Percentiles rank a stretch among this genome's conserved stretches.
Evolutionary conservation across 352 stramenopile genomes (phyloP).

Genomic region (Globisporangium apiculatum): DNA sequence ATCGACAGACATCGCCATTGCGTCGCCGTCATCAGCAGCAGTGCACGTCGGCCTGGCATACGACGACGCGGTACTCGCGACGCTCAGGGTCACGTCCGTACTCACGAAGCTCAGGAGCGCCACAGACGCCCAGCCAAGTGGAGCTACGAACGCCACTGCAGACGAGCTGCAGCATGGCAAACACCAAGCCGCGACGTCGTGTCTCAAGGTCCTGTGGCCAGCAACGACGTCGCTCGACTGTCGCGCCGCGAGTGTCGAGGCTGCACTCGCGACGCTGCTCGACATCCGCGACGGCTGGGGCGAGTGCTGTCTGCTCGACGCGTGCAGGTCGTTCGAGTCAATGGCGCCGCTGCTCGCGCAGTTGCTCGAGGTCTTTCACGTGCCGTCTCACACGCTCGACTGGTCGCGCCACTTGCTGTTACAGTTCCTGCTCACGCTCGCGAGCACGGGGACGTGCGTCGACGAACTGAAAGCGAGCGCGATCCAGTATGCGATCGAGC

Average conservation of each 20-base stretch:
- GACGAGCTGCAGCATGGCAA: neutral
- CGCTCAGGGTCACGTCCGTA: slow-evolving; percentile 5
- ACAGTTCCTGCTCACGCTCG: slow-evolving; percentile 44
- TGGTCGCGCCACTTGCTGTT: slow-evolving; percentile 33
- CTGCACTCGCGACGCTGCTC: slow-evolving; percentile 5
- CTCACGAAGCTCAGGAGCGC: neutral
- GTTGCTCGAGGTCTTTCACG: slow-evolving; percentile 35
- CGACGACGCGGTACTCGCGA: slow-evolving; percentile 5
- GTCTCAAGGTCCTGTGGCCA: slow-evolving; percentile 7
- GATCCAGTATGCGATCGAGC: slow-evolving; percentile 47
- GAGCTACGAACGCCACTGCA: neutral
- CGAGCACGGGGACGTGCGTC: slow-evolving; percentile 39
- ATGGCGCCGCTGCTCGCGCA: slow-evolving; percentile 21
- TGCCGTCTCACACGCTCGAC: slow-evolving; percentile 13
- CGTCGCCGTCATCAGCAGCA: neutral
- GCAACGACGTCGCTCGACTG: neutral
- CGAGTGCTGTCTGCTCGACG: slow-evolving; percentile 8
- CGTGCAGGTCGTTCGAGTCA: slow-evolving; percentile 1
- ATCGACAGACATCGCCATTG: neutral
- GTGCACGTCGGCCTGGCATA: neutral
- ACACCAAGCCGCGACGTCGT: neutral
- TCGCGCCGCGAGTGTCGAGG: slow-evolving; percentile 4
- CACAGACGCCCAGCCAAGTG: neutral
- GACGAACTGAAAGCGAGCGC: slow-evolving; percentile 48
- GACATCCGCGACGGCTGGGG: slow-evolving; percentile 13